Percentiles rank a stretch among this genome's conserved stretches.
Evolutionary conservation across 2,329 filamentous ascomycete genomes (phyloP).

Genomic region (Aspergillus arachidicola): DNA sequence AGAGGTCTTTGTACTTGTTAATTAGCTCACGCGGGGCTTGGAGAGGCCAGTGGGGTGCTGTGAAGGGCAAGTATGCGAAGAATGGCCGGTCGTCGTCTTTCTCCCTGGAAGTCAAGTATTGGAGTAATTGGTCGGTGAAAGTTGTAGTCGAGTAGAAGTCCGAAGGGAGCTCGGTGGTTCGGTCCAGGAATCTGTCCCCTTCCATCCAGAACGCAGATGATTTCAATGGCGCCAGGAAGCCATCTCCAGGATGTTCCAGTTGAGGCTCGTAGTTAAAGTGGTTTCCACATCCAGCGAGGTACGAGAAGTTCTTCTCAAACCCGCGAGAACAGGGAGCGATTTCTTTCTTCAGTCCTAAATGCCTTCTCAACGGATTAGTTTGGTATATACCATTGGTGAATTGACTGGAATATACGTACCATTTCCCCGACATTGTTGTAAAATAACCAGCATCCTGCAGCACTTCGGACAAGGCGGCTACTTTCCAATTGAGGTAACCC

Average conservation of each 20-base stretch:
- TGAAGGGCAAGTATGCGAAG: slow-evolving; percentile 64
- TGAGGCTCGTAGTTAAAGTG: slow-evolving; percentile 59
- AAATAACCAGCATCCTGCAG: slow-evolving; percentile 61
- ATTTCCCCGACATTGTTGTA: slow-evolving; percentile 65
- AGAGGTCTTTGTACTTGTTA: slow-evolving; percentile 51
- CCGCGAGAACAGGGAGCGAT: slow-evolving; percentile 59
- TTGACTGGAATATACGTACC: not conserved
- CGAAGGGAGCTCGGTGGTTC: slow-evolving; percentile 45
- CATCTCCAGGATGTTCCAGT: slow-evolving; percentile 38
- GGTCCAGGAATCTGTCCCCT: slow-evolving; percentile 31
- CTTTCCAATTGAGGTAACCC: slow-evolving; percentile 63
- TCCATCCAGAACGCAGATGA: slow-evolving; percentile 43
- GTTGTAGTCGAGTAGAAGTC: slow-evolving; percentile 53
- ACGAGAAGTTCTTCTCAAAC: slow-evolving; percentile 62
- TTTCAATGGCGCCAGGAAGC: slow-evolving; percentile 12
- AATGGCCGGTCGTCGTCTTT: slow-evolving; percentile 50
- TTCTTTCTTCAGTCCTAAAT: slow-evolving; percentile 63
- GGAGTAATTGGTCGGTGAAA: slow-evolving; percentile 52
- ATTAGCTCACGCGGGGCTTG: slow-evolving; percentile 60
- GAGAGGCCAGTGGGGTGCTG: slow-evolving; percentile 65
- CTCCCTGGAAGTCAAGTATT: slow-evolving; percentile 55
- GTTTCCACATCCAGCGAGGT: slow-evolving; percentile 63
- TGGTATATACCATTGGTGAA: not conserved
- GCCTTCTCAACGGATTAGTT: slow-evolving; percentile 39
- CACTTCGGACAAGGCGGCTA: slow-evolving; percentile 61